phyloP scores from a whole-genome alignment of 306 rosid genomes.

The Castanea crenata region DNA sequence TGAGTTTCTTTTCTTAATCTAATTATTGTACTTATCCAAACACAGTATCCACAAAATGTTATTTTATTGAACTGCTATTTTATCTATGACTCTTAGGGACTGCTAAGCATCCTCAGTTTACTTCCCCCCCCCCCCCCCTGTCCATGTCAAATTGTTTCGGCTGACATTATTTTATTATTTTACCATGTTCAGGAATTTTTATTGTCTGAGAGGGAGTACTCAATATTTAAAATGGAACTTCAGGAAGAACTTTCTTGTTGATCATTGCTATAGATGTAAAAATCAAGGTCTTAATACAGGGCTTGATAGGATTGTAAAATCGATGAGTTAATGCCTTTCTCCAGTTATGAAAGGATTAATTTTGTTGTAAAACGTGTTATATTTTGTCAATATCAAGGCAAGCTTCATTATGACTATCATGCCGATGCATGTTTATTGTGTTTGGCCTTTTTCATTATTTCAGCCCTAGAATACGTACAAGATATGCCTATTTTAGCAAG shows the following conservation, averaged over 20 bases:
- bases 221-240: conserved; percentile 67
- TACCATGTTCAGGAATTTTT: conserved; percentile 59
- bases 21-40: not conserved
- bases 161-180: conserved; percentile 14
- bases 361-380: too few species aligned
- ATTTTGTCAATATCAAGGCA: too few species aligned
- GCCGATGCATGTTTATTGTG: too few species aligned
- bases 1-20: not conserved
- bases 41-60: too few species aligned
- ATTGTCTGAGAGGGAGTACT: conserved; percentile 73
- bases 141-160: not conserved
- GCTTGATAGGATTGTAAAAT: not conserved
- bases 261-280: conserved; percentile 7
- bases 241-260: conserved; percentile 34
- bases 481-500: too few species aligned
- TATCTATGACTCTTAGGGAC: not conserved
- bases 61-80: not conserved
- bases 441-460: too few species aligned
- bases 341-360: too few species aligned
- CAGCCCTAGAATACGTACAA: too few species aligned
- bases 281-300: not conserved
- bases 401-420: too few species aligned
- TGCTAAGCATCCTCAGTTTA: not conserved
- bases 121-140: not conserved
- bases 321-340: not conserved